phyloP scores from a whole-genome alignment of 495 filamentous ascomycete genomes.

The Hapsidospora chrysogenum region DNA sequence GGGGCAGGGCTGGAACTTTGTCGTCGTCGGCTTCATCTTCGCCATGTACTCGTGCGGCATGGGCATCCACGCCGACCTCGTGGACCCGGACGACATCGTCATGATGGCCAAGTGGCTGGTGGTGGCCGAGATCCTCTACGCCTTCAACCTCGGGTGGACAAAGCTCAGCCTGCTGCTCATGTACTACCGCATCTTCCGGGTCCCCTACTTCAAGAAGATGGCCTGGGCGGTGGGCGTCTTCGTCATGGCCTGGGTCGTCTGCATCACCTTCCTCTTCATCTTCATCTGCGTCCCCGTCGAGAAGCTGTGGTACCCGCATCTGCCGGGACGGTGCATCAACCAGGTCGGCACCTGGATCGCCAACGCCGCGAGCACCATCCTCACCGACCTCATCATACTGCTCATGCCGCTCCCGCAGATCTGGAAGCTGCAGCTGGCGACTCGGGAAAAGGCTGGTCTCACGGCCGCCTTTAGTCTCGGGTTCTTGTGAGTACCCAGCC shows the following conservation, averaged over 20 bases:
- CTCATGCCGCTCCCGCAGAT: slow-evolving; percentile 9
- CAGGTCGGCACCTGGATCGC: slow-evolving; percentile 13
- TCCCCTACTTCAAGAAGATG: slow-evolving; percentile 15
- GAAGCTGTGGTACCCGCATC: slow-evolving; percentile 18
- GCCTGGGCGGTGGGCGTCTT: slow-evolving; percentile 20
- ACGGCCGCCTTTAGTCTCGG: slow-evolving; percentile 14
- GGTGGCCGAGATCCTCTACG: slow-evolving; percentile 20
- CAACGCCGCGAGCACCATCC: slow-evolving; percentile 10
- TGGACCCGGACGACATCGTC: slow-evolving; percentile 9
- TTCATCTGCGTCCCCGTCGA: slow-evolving; percentile 25
- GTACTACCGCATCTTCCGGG: slow-evolving; percentile 23
- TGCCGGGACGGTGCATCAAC: slow-evolving; percentile 9
- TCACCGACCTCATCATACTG: slow-evolving; percentile 12
- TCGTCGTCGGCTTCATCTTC: slow-evolving; percentile 18
- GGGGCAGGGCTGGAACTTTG: slow-evolving; percentile 16
- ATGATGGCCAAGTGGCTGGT: slow-evolving; percentile 19
- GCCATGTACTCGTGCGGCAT: slow-evolving; percentile 15
- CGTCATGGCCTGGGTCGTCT: slow-evolving; percentile 19
- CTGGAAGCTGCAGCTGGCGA: slow-evolving; percentile 10
- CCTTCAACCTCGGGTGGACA: slow-evolving; percentile 20
- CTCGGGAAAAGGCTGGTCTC: slow-evolving; percentile 10
- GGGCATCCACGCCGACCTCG: slow-evolving; percentile 15
- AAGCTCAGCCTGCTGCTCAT: slow-evolving; percentile 18
- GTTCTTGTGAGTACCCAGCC: slow-evolving; percentile 2
- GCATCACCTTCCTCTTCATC: slow-evolving; percentile 21